Base-by-base conservation (phyloP, 805 yeast genomes). In the Candida pseudoglaebosa region DNA sequence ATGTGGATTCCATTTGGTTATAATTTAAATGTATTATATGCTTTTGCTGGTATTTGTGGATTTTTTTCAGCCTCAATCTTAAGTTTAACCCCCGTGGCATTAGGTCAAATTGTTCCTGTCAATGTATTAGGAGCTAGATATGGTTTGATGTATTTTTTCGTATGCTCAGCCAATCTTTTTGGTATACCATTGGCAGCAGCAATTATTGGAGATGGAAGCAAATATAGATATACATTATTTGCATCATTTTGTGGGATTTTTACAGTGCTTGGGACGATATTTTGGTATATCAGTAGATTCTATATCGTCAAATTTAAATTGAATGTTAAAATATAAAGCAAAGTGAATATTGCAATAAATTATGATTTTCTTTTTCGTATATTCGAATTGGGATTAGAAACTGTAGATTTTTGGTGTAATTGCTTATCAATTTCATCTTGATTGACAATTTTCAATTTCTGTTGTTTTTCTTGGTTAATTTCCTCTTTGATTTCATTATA, bases 1-100 rank as follows among this genome's bases (percentile, higher is more conserved):
- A 49, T 82, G n/a, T 82, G 89, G 89, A 57, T 81, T 15, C 89
- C 90, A 1, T 73, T 80, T 39, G 88, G 86, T 0, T 41, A 53
- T 6, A 47, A 55, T 36, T 39, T 63, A 20, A 59, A 57, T 2
- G 71, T 66, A 0, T 57, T 81, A 37, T 73, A 77, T 46, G 66
- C 67, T 0, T 83, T 80, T 54, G 62, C 80, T 5, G 72, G 67
- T 0, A 36, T 73, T 3, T 76, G 73, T 50, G 89, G 89, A 0
- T 75, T 80, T 48, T 70, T 73, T 40, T 67, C 76, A 21, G 80
- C 87, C 3, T 74, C 84, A 14, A 76, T 83, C 4, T 61, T 84
- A 30, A 71, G 85, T 0, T 51, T 84, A 36, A 74, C 84, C 0
- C 88, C 91, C 0, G 80, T 78, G 3, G 82, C 90, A 44, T 71